Conservation (phyloP, 2,329 filamentous ascomycete genomes). For the Myriosclerotinia duriaeana region DNA sequence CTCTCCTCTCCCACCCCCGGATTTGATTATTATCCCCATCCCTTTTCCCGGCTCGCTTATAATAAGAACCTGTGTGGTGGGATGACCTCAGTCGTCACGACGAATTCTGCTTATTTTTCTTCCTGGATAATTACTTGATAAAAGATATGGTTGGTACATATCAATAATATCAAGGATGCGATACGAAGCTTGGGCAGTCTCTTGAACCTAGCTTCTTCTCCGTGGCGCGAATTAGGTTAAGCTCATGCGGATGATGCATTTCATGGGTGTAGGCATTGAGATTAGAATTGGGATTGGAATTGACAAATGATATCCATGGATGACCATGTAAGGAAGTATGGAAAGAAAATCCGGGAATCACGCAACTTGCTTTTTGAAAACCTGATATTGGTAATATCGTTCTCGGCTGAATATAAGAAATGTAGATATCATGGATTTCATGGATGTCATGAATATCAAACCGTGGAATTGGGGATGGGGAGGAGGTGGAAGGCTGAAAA, state of each 20-base stretch:
- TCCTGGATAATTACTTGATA: too few species aligned
- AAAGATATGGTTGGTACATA: too few species aligned
- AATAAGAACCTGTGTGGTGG: too few species aligned
- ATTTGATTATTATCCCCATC: too few species aligned
- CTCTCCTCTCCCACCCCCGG: too few species aligned
- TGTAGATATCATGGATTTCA: background rate
- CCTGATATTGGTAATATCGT: too few species aligned
- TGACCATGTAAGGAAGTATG: too few species aligned
- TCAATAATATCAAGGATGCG: background rate
- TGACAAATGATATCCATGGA: background rate
- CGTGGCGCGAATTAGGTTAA: background rate
- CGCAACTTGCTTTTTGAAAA: background rate
- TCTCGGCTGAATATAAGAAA: background rate
- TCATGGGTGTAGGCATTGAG: too few species aligned
- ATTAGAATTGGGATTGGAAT: background rate
- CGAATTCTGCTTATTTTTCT: too few species aligned
- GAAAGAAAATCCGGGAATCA: too few species aligned
- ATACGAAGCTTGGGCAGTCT: background rate
- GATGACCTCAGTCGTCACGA: too few species aligned
- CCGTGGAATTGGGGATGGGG: background rate
- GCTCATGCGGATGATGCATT: too few species aligned
- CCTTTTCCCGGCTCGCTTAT: background rate
- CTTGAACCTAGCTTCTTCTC: background rate
- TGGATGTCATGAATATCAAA: background rate
- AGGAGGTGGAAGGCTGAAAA: conserved; percentile 3